Percentiles rank a stretch among this genome's conserved stretches.
Evolutionary conservation across 305 asterid species (phyloP).

Genomic region (Stenogyne calaminthoides): DNA sequence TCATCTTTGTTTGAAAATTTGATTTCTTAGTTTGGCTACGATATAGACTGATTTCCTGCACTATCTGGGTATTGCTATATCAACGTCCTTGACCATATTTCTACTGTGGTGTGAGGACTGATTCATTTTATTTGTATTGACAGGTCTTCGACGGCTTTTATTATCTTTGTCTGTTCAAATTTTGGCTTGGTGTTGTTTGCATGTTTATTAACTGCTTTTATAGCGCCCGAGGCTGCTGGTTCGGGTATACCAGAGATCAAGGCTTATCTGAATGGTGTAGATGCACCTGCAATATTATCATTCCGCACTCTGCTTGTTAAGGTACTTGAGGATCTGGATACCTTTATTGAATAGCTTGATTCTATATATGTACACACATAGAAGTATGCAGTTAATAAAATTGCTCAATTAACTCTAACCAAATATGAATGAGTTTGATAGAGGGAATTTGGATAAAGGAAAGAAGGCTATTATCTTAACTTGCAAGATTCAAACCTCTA

Average conservation of each 20-base stretch:
- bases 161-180: constrained; percentile 67
- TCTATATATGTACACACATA: neutral
- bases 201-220: constrained; percentile 63
- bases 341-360: neutral
- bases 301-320: constrained; percentile 74
- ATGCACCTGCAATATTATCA: constrained; percentile 82
- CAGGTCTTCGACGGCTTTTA: constrained; percentile 67
- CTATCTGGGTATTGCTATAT: too few relatives aligned
- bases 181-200: constrained; percentile 66
- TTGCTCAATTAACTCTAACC: too few relatives aligned
- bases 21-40: neutral
- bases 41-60: too few relatives aligned
- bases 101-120: constrained; percentile 12
- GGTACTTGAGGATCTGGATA: constrained; percentile 42
- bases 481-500: too few relatives aligned
- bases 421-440: too few relatives aligned
- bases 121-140: constrained; percentile 21
- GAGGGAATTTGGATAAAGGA: too few relatives aligned
- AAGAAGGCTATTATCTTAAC: too few relatives aligned
- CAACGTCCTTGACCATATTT: neutral
- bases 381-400: too few relatives aligned
- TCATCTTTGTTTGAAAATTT: neutral
- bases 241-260: constrained; percentile 98
- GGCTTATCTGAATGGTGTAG: constrained; percentile 91
- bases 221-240: constrained; percentile 96